phyloP scores from a whole-genome alignment of 2,329 filamentous ascomycete species.

The Curvularia eragrostidis region DNA sequence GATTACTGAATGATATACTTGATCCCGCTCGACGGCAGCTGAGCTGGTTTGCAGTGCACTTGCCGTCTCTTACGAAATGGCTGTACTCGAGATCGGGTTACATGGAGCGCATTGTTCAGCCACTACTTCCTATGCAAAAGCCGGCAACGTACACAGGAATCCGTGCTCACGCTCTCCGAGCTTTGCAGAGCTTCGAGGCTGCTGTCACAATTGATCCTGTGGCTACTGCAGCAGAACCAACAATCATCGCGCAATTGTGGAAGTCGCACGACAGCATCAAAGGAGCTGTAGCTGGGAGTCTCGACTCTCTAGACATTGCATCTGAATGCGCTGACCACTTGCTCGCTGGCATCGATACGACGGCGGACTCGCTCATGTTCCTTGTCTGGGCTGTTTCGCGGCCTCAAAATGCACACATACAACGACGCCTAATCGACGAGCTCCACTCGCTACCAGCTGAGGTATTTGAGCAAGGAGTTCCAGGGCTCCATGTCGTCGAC shows the following conservation, averaged over 20 bases:
- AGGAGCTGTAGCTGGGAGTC: neutral
- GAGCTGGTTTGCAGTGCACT: conserved; percentile 59
- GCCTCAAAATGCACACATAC: conserved; percentile 53
- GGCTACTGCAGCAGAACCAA: neutral
- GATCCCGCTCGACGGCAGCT: conserved; percentile 56
- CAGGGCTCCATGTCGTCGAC: conserved; percentile 44
- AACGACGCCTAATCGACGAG: conserved; percentile 56
- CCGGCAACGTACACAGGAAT: conserved; percentile 61
- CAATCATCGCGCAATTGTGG: neutral
- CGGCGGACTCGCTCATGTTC: conserved; percentile 58
- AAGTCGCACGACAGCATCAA: neutral
- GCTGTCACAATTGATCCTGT: neutral
- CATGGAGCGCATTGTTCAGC: conserved; percentile 47
- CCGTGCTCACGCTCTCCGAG: conserved; percentile 43
- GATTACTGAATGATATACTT: conserved; percentile 57
- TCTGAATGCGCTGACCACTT: conserved; percentile 63
- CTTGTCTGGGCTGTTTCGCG: conserved; percentile 32
- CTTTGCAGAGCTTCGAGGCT: neutral
- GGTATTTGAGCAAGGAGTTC: conserved; percentile 1
- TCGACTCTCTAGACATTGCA: conserved; percentile 53
- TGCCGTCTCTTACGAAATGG: conserved; percentile 56
- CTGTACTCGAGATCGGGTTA: conserved; percentile 54
- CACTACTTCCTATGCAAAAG: conserved; percentile 58
- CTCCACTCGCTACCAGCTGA: conserved; percentile 36
- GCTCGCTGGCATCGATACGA: conserved; percentile 60